Base-by-base conservation (phyloP, 192 early-diverging fungal genomes). In the Endogone sp. region DNA sequence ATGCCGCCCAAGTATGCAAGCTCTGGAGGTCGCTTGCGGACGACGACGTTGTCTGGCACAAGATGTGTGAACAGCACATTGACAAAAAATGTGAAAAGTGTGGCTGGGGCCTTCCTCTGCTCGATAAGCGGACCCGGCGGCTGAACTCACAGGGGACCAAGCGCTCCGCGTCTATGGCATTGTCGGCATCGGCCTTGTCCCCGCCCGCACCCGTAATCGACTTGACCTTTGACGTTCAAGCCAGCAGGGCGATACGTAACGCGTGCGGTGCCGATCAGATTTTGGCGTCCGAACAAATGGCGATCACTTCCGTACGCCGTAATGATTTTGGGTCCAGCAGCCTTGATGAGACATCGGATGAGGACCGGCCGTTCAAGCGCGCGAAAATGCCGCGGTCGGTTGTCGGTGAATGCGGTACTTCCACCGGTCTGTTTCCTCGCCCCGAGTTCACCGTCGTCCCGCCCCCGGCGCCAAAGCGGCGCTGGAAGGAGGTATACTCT, bases 51-150 rank as follows among this genome's bases (percentile, higher is more conserved):
- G 82, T 99, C 20, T 99, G 97, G 97, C 92, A 97, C 71, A 81
- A 90, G 30, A 96, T 99, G 94, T 99, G 97, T 69, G 90, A 91
- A 37, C 96, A 98, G 79, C 97, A 99, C 72, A 99, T 97, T 63
- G 95, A 96, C 76, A 92, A 92, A 65, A 92, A 93, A 67, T 99
- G 97, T 72, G 84, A 83, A 70, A 97, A 91, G 66, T 99, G 97
- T 77, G 97, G 97, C 2, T 99, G 96, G 96, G 96, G 97, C 1
- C 68, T 98, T 32, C 96, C 96, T n/a, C 70, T 94, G 68, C 77
- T 95, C 27, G 87, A 79, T 56, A 86, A 85, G 74, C 88, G 83
- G 71, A 85, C 79, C 68, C 78, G 37, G 22, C 28, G 37, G 1
- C 24, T 66, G n/a, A n/a, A n/a, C n/a, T n/a, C n/a, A n/a, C n/a